These are phyloP conservation scores for Nothomitra cinnamomea DNA, from an alignment of 2,329 filamentous ascomycete species.

Conservation along the genomic window DNA sequence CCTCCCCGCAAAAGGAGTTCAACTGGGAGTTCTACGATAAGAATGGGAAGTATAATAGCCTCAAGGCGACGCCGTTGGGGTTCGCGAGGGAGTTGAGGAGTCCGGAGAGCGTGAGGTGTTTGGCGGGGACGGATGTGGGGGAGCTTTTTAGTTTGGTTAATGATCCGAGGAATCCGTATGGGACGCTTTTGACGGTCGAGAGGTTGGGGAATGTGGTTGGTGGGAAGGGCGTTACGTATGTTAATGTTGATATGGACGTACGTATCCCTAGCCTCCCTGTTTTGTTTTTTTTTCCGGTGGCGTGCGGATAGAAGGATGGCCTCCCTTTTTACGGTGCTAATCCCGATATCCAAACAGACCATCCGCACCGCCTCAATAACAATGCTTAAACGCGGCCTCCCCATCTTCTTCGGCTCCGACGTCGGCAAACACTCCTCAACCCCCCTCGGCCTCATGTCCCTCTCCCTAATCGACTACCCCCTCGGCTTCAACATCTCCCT, in stretches of 20 bases:
- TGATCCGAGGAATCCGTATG: conserved; percentile 63
- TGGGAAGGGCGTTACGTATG: conserved; percentile 58
- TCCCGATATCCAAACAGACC: too few species aligned
- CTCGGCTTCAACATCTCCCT: conserved; percentile 67
- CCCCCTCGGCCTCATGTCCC: conserved; percentile 60
- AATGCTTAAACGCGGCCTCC: conserved; percentile 62
- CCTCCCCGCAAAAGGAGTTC: conserved; percentile 50
- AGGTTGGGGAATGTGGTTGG: conserved; percentile 69
- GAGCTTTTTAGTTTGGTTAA: conserved; percentile 68
- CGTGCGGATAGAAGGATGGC: too few species aligned
- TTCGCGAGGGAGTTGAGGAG: conserved; percentile 55
- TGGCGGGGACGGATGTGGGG: conserved; percentile 41
- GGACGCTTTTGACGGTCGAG: conserved; percentile 56
- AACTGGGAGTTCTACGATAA: conserved; percentile 66
- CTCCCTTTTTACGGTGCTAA: too few species aligned
- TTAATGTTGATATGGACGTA: conserved; percentile 37
- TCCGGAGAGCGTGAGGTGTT: conserved; percentile 37
- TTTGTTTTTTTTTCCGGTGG: conserved; percentile 16
- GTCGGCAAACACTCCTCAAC: conserved; percentile 67
- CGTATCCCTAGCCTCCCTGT: conserved; percentile 37
- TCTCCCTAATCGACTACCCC: conserved; percentile 58
- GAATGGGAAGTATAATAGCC: conserved; percentile 42
- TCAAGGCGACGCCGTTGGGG: conserved; percentile 48
- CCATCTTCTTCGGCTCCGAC: conserved; percentile 79
- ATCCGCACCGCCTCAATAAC: conserved; percentile 59